Evolutionary conservation across 129 eudicot species (phyloP), one percentile per base, ranked within the genome.

Genomic region (Calendula officinalis): DNA sequence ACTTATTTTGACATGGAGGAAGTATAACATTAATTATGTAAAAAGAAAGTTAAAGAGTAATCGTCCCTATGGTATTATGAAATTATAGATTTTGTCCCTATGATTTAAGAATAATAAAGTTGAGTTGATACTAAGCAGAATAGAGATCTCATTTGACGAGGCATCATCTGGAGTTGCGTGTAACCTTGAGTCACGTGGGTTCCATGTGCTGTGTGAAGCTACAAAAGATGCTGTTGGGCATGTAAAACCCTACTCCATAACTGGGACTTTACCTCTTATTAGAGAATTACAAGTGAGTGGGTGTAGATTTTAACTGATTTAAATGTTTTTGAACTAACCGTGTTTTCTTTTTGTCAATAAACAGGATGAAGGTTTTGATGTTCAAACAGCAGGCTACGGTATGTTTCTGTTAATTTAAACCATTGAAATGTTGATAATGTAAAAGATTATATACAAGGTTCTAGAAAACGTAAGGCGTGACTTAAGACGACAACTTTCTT

Each of bases 351-450:
- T 75, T 48, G 4, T 10, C 6, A 35, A 9, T 64, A 44, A 63
- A 53, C 68, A 91, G 96, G 96, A 88, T 67, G 96, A 91, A 77
- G 98, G 98, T 27, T 91, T 82, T 70, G 98, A 91, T 78, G 98
- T 91, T 71, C 98, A 91, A 79, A 91, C 96, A 48, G 34, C 83
- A 46, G 98, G 98, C 81, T 91, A 91, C 67, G 94, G 96, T 91
- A 87, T 73, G 80, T 5, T 55, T 60, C 63, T 36, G 17, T 48
- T 80, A n/a, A n/a, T n/a, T n/a, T n/a, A n/a, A n/a, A n/a, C n/a
- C n/a, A n/a, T n/a, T n/a, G n/a, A n/a, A n/a, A n/a, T n/a, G n/a
- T n/a, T n/a, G n/a, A n/a, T n/a, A n/a, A n/a, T n/a, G n/a, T n/a
- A n/a, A n/a, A n/a, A n/a, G n/a, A n/a, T n/a, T n/a, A n/a, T n/a